Percentiles rank a stretch among this genome's conserved stretches.
These are phyloP conservation scores for Phytophthora agathidicida DNA, from an alignment of 352 stramenopile genomes.

Conservation along the genomic window DNA sequence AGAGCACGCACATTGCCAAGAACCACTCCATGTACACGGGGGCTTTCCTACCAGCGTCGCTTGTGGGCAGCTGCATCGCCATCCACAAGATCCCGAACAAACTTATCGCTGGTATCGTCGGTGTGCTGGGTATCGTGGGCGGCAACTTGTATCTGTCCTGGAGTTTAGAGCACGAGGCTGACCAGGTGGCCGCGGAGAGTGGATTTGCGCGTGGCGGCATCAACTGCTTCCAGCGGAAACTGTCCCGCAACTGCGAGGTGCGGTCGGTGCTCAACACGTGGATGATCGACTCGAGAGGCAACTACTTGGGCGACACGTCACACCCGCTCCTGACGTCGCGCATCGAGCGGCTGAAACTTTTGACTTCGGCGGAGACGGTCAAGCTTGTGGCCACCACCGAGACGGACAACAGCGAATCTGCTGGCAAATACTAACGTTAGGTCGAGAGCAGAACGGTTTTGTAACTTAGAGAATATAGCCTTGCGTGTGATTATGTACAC, in stretches of 20 bases:
- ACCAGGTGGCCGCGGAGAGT: conserved; percentile 71
- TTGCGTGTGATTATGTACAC: no score
- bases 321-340: conserved; percentile 80
- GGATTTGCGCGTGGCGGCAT: conserved; percentile 76
- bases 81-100: conserved; percentile 84
- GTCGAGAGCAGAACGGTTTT: conserved; percentile 10
- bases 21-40: conserved; percentile 79
- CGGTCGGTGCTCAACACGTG: conserved; percentile 57
- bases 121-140: conserved; percentile 49
- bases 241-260: conserved; percentile 78
- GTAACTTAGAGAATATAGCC: conserved; percentile 24
- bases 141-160: conserved; percentile 77
- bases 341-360: conserved; percentile 65
- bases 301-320: conserved; percentile 82
- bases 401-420: conserved; percentile 18
- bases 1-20: conserved; percentile 82
- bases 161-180: conserved; percentile 81
- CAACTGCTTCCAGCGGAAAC: conserved; percentile 75
- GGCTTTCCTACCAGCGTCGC: conserved; percentile 61
- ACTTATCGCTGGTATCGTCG: conserved; percentile 54
- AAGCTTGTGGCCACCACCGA: conserved; percentile 11
- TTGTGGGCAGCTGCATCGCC: conserved; percentile 55
- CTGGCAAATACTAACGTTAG: no score
- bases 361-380: conserved; percentile 32
- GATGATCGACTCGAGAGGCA: conserved; percentile 81